These are phyloP conservation scores for Pseudocercospora musae DNA, from an alignment of 2,329 filamentous ascomycete species.

Conservation along the genomic window DNA sequence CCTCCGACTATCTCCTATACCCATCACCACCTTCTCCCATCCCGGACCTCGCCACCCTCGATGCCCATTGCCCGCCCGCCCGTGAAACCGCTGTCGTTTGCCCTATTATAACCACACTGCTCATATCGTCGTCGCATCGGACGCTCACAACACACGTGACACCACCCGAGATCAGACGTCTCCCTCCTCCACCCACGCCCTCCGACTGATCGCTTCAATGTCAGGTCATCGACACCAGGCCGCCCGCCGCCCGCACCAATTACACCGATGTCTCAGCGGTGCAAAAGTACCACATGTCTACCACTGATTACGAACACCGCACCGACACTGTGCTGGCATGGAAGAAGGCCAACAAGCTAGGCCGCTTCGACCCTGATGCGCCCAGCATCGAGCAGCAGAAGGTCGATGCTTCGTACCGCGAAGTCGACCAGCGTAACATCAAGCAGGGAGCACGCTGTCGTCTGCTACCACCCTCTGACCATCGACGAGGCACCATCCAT, in stretches of 20 bases:
- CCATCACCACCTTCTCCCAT: conserved; percentile 1
- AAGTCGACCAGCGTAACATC: conserved; percentile 63
- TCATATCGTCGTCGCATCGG: not conserved
- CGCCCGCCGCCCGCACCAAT: conserved; percentile 70
- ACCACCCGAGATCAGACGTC: not conserved
- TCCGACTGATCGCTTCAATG: conserved; percentile 8
- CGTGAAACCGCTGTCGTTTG: not conserved
- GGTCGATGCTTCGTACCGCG: conserved; percentile 63
- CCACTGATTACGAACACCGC: conserved; percentile 79
- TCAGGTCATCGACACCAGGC: conserved; percentile 77
- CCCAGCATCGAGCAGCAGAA: conserved; percentile 70
- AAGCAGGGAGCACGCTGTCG: conserved; percentile 42
- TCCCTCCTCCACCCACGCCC: not conserved
- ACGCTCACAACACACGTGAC: not conserved
- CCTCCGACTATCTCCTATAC: conserved; percentile 16
- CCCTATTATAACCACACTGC: not conserved
- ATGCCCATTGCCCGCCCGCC: too few relatives aligned
- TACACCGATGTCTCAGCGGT: conserved; percentile 77
- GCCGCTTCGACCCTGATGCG: conserved; percentile 87
- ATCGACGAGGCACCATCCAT: conserved; percentile 64
- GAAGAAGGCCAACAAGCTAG: conserved; percentile 95
- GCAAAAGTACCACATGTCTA: conserved; percentile 87
- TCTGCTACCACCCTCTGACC: conserved; percentile 60
- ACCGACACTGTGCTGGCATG: conserved; percentile 86
- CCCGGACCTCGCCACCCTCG: not conserved